Base-by-base conservation (phyloP, 2,329 filamentous ascomycete species). In the Elsinoe ampelina region DNA sequence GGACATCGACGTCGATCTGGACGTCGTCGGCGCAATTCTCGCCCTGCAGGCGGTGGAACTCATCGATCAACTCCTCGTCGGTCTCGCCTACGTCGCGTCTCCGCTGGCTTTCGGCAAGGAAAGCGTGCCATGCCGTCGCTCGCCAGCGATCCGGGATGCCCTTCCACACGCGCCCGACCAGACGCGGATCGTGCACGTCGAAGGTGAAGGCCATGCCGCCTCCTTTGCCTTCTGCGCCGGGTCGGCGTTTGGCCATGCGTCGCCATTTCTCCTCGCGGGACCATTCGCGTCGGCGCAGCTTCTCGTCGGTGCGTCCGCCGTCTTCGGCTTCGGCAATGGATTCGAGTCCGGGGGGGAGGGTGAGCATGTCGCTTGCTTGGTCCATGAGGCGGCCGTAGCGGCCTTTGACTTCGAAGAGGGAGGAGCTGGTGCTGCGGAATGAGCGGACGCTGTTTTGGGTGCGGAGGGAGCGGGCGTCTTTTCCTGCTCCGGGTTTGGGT, bases 81-180 rank as follows among this genome's bases (percentile, higher is more conserved):
- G 82, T 77, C 2, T 81, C 80, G 52, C 80, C 82, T 58, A 81
- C 77, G 52, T 77, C 72, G 60, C 81, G 77, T 60, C 78, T 81
- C 66, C 80, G 84, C 34, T 90, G 89, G 61, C 88, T 92, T 7
- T 86, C 76, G 5, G 83, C 80, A 26, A 98, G 79, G 68, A 98
- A 98, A 3, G 90, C 89, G 73, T 92, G 92, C 93, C 93, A 98
- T 1, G 92, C 93, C 1, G 89, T 86, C 32, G 86, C 82, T 54
- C 93, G 86, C 93, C 93, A 98, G 61, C 89, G 84, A 71, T 98
- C 93, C 0, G 93, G 93, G 61, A 98, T 95, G 30, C 93, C 93
- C 69, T 98, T 98, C 93, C 93, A 98, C 1, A 90, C 95, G 57
- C 93, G 82, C 62, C 91, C 86, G 58, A 95, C 84, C 42, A 98